Evolutionary conservation across 495 filamentous ascomycete species (phyloP), one percentile per base, ranked within the genome.

Genomic region (Penicillium pulvis): DNA sequence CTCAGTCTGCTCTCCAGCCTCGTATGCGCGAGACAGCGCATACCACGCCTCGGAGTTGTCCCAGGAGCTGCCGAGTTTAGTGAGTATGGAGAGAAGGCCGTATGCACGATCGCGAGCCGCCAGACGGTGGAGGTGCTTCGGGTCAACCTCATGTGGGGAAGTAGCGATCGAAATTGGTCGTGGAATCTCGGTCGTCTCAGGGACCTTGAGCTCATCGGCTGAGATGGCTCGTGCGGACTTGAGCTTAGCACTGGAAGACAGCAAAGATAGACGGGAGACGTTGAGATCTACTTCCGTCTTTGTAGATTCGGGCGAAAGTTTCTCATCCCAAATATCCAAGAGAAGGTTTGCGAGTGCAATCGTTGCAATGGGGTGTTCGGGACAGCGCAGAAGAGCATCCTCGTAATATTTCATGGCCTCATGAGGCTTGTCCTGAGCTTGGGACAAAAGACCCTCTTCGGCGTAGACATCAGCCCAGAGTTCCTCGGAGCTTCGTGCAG

Each of bases 41-140:
- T 88, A 92, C 94, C 94, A 98, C 19, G 93, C 94, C 68, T 97
- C 94, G n/a, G 87, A 85, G 65, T 87, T 83, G 70, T 97, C 91
- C 95, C 95, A 98, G 6, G 92, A 93, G 28, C 75, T 79, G n/a
- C 92, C 92, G 3, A 90, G 81, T 74, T 90, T 93, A 2, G 91
- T 97, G 54, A 98, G 79, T 2, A 82, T 81, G 8, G 86, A 87
- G 0, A 98, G 82, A 44, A 98, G 80, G 12, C 84, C 87, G 66
- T 90, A 91, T 1, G 95, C 94, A 19, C 95, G 83, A 66, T 98
- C 93, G 30, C 91, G 83, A 28, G 91, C 90, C 16, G 89, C 87
- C n/a, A 94, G 81, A 17, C 90, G 84, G 67, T 92, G 89, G 26
- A 91, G 78, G 26, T 88, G 79, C 46, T 84, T 85, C 19, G 88